Evolutionary conservation across 768 basidiomycete species (phyloP).

Genomic region (Tylopilus cervinicoccineus): DNA sequence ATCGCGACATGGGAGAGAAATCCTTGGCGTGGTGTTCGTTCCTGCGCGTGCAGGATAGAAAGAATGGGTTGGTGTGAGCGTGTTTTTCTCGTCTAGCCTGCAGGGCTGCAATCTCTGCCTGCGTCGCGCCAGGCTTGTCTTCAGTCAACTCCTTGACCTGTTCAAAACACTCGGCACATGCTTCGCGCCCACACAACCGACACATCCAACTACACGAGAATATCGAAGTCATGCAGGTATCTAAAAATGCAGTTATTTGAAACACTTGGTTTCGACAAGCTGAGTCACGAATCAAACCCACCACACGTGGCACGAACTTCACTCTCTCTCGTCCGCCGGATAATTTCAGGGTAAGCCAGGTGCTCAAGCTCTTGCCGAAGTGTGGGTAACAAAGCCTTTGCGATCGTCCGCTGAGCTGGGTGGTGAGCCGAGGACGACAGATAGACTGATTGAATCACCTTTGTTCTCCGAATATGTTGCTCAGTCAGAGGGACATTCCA

Average conservation of each 20-base stretch:
- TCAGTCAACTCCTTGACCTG: conserved; percentile 63
- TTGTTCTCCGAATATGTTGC: conserved; percentile 52
- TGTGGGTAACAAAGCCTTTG: conserved; percentile 62
- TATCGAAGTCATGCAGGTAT: conserved; percentile 91
- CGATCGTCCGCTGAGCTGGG: conserved; percentile 54
- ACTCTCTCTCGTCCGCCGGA: conserved; percentile 71
- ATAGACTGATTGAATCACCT: conserved; percentile 40
- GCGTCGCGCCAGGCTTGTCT: conserved; percentile 44
- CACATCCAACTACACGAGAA: conserved; percentile 92
- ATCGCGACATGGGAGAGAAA: conserved; percentile 80
- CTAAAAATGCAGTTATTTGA: conserved; percentile 37
- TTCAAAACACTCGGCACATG: conserved; percentile 79
- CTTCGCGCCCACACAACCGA: conserved; percentile 84
- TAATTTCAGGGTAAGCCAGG: conserved; percentile 50
- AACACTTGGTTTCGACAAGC: conserved; percentile 4
- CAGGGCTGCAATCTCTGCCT: conserved; percentile 45
- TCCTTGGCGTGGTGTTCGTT: conserved; percentile 64
- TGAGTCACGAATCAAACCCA: conserved; percentile 33
- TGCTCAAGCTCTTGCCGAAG: conserved; percentile 64
- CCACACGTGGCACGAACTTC: conserved; percentile 86
- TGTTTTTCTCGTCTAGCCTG: conserved; percentile 56
- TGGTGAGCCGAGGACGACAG: conserved; percentile 8
- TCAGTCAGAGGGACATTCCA: conserved; percentile 62
- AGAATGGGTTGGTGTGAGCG: conserved; percentile 65
- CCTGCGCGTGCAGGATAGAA: conserved; percentile 65